Conservation (phyloP, 306 rosid species). For the Gleditsia sinensis region DNA sequence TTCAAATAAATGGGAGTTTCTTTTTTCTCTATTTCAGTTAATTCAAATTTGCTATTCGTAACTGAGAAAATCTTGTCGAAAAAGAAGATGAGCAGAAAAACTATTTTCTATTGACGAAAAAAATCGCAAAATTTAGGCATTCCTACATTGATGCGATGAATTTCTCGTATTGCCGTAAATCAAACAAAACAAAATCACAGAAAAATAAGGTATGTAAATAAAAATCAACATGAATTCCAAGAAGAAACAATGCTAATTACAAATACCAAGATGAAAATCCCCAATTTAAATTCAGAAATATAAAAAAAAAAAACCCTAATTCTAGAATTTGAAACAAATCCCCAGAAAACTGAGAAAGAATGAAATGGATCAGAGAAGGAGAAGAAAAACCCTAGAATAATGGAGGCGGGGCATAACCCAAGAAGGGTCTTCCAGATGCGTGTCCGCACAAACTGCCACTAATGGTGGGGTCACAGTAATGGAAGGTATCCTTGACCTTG, state of each 20-base stretch:
- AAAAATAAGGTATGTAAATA: neutral
- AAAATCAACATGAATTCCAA: neutral
- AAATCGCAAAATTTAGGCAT: neutral
- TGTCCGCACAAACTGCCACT: constrained; percentile 39
- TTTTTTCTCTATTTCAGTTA: no score
- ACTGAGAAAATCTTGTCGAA: neutral
- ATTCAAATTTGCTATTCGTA: neutral
- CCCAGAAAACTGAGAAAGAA: constrained; percentile 15
- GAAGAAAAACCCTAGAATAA: constrained; percentile 5
- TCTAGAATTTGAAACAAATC: constrained; percentile 5
- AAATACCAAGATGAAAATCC: neutral
- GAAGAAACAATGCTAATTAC: neutral
- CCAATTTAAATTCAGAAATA: neutral
- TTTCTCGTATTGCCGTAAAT: neutral
- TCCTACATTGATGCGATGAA: neutral
- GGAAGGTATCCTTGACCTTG: constrained; percentile 57
- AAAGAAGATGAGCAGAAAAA: no score
- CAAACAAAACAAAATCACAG: neutral
- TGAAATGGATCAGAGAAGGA: neutral
- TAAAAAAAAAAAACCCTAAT: neutral
- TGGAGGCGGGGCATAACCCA: constrained; percentile 50
- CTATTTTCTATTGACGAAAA: neutral
- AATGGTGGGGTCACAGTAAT: constrained; percentile 46
- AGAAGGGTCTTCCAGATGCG: constrained; percentile 44
- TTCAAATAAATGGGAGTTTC: no score